phyloP scores from a whole-genome alignment of 805 yeast species.

The Zygosaccharomyces siamensis region DNA sequence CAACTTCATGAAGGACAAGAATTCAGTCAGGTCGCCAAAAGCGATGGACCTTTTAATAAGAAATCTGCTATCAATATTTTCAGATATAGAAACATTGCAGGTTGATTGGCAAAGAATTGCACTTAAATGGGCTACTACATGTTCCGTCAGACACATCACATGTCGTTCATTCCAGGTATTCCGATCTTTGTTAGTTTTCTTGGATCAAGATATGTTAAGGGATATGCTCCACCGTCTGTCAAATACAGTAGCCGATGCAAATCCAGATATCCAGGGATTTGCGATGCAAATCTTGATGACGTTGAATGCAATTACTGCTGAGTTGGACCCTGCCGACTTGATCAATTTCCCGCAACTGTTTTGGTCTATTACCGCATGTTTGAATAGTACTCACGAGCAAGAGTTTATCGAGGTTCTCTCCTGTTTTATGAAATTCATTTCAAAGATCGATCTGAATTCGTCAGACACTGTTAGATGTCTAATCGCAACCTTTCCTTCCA shows the following conservation, averaged over 20 bases:
- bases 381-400: conserved; percentile 85
- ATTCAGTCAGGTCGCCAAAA: conserved; percentile 79
- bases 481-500: conserved; percentile 82
- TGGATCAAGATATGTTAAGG: conserved; percentile 83
- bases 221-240: conserved; percentile 93
- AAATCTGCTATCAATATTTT: conserved; percentile 55
- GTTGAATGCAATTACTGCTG: conserved; percentile 84
- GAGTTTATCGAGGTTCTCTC: conserved; percentile 87
- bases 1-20: conserved; percentile 69
- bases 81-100: conserved; percentile 50
- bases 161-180: conserved; percentile 94
- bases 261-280: conserved; percentile 89
- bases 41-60: conserved; percentile 75
- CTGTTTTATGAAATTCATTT: conserved; percentile 72
- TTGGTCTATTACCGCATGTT: conserved; percentile 92
- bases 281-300: conserved; percentile 98
- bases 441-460: conserved; percentile 81
- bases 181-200: conserved; percentile 70
- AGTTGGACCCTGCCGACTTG: conserved; percentile 68
- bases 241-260: conserved; percentile 86
- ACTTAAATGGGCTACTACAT: conserved; percentile 91
- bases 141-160: conserved; percentile 95
- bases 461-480: conserved; percentile 80
- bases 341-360: conserved; percentile 88
- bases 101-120: conserved; percentile 83